Conservation (phyloP, 2,329 filamentous ascomycete genomes). For the Fusarium guadeloupense region DNA sequence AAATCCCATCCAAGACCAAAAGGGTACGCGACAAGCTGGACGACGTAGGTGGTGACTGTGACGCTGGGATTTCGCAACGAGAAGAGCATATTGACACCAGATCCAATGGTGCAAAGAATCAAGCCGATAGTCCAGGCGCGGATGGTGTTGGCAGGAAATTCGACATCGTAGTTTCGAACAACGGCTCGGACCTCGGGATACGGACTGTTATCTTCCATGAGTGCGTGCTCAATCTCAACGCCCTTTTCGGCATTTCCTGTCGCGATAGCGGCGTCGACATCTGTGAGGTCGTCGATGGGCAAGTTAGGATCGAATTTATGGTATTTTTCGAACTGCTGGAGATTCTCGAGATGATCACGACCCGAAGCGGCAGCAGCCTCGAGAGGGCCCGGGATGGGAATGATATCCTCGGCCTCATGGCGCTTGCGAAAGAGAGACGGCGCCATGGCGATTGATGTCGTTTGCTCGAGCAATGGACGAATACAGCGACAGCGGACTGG, state of each 20-base stretch:
- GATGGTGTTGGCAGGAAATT: conserved; percentile 71
- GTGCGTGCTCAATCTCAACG: conserved; percentile 64
- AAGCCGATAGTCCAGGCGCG: conserved; percentile 71
- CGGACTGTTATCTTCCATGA: conserved; percentile 71
- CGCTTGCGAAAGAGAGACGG: conserved; percentile 56
- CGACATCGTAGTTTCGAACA: conserved; percentile 71
- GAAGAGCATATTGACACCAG: conserved; percentile 69
- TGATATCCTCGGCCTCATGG: conserved; percentile 57
- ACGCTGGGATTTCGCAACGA: conserved; percentile 68
- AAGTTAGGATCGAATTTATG: conserved; percentile 73
- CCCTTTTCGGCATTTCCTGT: conserved; percentile 65
- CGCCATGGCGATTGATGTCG: conserved; percentile 43
- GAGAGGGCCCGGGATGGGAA: conserved; percentile 52
- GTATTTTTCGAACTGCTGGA: conserved; percentile 66
- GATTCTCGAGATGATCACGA: conserved; percentile 55
- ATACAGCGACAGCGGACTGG: conserved; percentile 22
- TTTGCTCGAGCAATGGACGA: conserved; percentile 16
- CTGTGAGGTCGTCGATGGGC: conserved; percentile 68
- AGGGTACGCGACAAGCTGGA: conserved; percentile 70
- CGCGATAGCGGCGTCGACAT: conserved; percentile 66
- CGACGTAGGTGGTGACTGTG: conserved; percentile 67
- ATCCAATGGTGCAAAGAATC: conserved; percentile 69
- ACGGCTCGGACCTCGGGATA: conserved; percentile 74
- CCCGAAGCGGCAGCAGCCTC: conserved; percentile 53
- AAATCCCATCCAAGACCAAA: conserved; percentile 64